Evolutionary conservation across 805 yeast genomes (phyloP).

Genomic region (Ogataea dorogensis): DNA sequence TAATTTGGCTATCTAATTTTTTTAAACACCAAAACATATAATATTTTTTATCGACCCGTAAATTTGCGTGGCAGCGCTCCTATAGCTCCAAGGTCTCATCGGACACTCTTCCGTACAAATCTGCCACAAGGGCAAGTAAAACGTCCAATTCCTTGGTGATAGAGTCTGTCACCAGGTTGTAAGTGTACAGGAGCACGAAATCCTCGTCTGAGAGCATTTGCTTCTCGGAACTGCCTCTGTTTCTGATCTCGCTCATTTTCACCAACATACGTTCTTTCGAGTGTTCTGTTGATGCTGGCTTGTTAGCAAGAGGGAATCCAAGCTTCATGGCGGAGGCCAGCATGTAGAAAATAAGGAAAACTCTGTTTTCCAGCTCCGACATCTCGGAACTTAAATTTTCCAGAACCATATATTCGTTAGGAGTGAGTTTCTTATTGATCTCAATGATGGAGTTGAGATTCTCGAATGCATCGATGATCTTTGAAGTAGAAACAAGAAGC

Average conservation of each 20-base stretch:
- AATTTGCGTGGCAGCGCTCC: slow-evolving; percentile 5
- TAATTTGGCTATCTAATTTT: slow-evolving; percentile 1
- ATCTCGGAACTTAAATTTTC: slow-evolving; percentile 55
- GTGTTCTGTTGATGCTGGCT: slow-evolving; percentile 74
- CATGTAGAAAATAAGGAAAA: slow-evolving; percentile 76
- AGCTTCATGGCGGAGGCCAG: slow-evolving; percentile 70
- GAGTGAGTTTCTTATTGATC: slow-evolving; percentile 53
- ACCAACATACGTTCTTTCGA: slow-evolving; percentile 67
- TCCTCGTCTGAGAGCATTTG: slow-evolving; percentile 58
- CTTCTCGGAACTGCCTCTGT: slow-evolving; percentile 29
- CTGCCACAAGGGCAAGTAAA: slow-evolving; percentile 53
- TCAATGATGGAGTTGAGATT: slow-evolving; percentile 68
- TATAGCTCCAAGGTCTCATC: slow-evolving; percentile 58
- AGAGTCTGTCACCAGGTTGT: slow-evolving; percentile 66
- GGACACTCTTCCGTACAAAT: slow-evolving; percentile 62
- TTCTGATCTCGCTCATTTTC: slow-evolving; percentile 60
- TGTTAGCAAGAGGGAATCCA: slow-evolving; percentile 74
- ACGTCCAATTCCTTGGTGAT: slow-evolving; percentile 63
- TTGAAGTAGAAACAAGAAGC: slow-evolving; percentile 55
- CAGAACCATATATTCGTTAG: slow-evolving; percentile 56
- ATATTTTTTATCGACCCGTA: slow-evolving; percentile 8
- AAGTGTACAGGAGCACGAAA: slow-evolving; percentile 73
- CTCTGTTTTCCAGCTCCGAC: slow-evolving; percentile 65
- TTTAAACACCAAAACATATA: slow-evolving; percentile 8
- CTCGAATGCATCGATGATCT: slow-evolving; percentile 71